Conservation (phyloP, 176 grass and related monocot species). For the Carex parvula region DNA sequence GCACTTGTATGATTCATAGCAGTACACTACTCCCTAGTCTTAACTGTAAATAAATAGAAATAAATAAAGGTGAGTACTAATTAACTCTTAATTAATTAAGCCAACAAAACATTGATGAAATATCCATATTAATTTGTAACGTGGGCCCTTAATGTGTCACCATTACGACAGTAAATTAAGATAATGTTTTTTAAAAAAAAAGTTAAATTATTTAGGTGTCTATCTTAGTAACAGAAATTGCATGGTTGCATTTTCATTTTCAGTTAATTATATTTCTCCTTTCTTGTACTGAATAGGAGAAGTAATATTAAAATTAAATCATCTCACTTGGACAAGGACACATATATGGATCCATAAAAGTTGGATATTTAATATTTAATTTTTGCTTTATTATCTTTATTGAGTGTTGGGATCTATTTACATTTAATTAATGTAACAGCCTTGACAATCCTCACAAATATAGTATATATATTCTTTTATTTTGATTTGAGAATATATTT, state of each 20-base stretch:
- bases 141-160: not conserved
- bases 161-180: not conserved
- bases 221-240: not conserved
- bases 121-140: not conserved
- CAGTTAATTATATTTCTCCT: not conserved
- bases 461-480: not conserved
- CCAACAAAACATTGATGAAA: not conserved
- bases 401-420: not conserved
- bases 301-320: not conserved
- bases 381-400: not conserved
- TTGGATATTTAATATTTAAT: not conserved
- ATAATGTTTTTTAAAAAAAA: not conserved
- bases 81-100: not conserved
- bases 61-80: too few species aligned
- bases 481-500: not conserved
- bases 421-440: not conserved
- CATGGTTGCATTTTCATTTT: slow-evolving; percentile 5
- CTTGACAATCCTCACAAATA: not conserved
- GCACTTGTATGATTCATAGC: not conserved
- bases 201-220: not conserved
- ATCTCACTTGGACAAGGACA: not conserved
- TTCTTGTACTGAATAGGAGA: not conserved
- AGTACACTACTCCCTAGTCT: not conserved
- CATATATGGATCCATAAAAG: not conserved
- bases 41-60: not conserved